phyloP scores from a whole-genome alignment of 1,284 basidiomycete species.

The Xerocomus minutiporus region DNA sequence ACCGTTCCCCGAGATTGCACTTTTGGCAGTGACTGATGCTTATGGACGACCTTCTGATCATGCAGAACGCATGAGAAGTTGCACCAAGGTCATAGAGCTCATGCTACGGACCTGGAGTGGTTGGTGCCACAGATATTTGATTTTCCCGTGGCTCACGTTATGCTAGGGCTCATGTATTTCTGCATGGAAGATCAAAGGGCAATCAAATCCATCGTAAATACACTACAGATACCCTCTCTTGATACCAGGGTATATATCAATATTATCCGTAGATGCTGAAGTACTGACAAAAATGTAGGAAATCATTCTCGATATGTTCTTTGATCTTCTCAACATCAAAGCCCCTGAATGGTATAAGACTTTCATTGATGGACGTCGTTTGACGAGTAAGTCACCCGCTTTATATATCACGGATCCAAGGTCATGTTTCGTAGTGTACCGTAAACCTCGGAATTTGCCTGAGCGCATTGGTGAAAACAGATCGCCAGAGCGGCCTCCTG shows the following conservation, averaged over 20 bases:
- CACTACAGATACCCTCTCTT: conserved; percentile 81
- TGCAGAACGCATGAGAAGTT: conserved; percentile 72
- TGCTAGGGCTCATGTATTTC: conserved; percentile 84
- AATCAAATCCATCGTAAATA: conserved; percentile 81
- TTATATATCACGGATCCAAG: not conserved
- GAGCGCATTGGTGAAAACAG: conserved; percentile 34
- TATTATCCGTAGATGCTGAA: not conserved
- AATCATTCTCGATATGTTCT: conserved; percentile 89
- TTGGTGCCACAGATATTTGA: conserved; percentile 36
- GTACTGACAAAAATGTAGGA: conserved; percentile 51
- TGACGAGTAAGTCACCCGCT: conserved; percentile 63
- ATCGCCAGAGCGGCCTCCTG: conserved; percentile 46
- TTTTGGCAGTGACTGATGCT: conserved; percentile 86
- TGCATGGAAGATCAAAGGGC: conserved; percentile 87
- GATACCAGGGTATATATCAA: conserved; percentile 67
- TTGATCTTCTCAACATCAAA: conserved; percentile 89
- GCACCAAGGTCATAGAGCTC: conserved; percentile 73
- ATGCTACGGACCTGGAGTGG: conserved; percentile 94
- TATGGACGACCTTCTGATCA: conserved; percentile 80
- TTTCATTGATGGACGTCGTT: conserved; percentile 79
- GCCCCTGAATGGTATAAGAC: conserved; percentile 87
- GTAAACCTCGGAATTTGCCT: conserved; percentile 47
- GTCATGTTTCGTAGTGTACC: conserved; percentile 53
- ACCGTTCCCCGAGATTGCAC: conserved; percentile 55
- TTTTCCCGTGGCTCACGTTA: conserved; percentile 9